Evolutionary conservation across 2,329 filamentous ascomycete species (phyloP).

Genomic region (Stachybotrys elegans): DNA sequence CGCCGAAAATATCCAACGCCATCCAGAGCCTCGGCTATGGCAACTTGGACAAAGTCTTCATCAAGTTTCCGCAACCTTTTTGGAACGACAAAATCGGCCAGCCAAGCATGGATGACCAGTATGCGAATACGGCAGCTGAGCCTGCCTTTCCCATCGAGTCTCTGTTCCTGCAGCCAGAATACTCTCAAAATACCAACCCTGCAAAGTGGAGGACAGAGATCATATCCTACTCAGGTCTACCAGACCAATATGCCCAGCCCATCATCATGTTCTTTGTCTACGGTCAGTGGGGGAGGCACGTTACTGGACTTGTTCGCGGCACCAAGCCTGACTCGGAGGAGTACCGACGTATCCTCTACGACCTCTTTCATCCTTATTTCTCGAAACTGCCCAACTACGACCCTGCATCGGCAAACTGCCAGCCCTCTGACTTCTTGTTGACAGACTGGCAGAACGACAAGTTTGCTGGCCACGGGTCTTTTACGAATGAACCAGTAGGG

Average conservation of each 20-base stretch:
- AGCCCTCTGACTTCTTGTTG: conserved; percentile 57
- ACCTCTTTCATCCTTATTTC: conserved; percentile 75
- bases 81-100: no score
- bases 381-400: conserved; percentile 67
- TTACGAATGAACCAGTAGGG: conserved; percentile 79
- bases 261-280: conserved; percentile 82
- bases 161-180: conserved; percentile 64
- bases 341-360: conserved; percentile 41
- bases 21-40: conserved; percentile 31
- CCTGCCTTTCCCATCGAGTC: conserved; percentile 36
- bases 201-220: conserved; percentile 68
- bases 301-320: conserved; percentile 47
- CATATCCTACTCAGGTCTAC: conserved; percentile 58
- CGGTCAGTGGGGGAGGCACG: conserved; percentile 53
- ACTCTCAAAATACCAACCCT: conserved; percentile 58
- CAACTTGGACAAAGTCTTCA: conserved; percentile 38
- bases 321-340: no score
- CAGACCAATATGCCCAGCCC: conserved; percentile 64
- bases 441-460: conserved; percentile 77
- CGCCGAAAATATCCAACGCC: conserved; percentile 50
- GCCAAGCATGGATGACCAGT: no score
- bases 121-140: no score
- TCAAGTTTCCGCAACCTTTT: conserved; percentile 71
- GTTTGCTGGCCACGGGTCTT: conserved; percentile 75
- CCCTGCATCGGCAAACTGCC: conserved; percentile 47